Evolutionary conservation across 495 filamentous ascomycete species (phyloP).

Genomic region (Aspergillus incahuasiensis): DNA sequence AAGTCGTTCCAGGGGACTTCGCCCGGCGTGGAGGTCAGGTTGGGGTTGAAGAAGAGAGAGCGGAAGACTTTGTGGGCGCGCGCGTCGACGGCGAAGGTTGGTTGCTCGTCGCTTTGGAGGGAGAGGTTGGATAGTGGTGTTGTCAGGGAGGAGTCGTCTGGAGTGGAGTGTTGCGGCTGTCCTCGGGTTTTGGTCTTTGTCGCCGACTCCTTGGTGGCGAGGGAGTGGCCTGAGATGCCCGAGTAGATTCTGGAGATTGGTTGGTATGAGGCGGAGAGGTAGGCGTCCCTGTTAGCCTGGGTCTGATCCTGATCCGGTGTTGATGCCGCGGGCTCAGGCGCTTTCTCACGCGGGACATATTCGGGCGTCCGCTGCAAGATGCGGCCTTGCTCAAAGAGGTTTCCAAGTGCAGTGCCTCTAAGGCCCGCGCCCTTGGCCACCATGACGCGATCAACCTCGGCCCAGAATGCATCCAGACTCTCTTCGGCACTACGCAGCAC

Average conservation of each 20-base stretch:
- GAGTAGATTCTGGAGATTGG: slow-evolving; percentile 11
- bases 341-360: slow-evolving; percentile 34
- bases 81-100: slow-evolving; percentile 34
- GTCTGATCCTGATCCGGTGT: slow-evolving; percentile 1
- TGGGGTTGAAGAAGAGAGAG: slow-evolving; percentile 38
- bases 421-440: slow-evolving; percentile 6
- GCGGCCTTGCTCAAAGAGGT: slow-evolving; percentile 24
- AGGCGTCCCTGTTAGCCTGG: slow-evolving; percentile 11
- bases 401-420: slow-evolving; percentile 14
- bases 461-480: slow-evolving; percentile 50
- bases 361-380: slow-evolving; percentile 44
- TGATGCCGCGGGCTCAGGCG: not conserved
- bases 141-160: not conserved
- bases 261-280: slow-evolving; percentile 17
- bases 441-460: slow-evolving; percentile 18
- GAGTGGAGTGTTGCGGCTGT: slow-evolving; percentile 8
- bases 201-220: slow-evolving; percentile 11
- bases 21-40: slow-evolving; percentile 23
- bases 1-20: slow-evolving; percentile 50
- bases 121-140: not conserved
- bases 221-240: not conserved
- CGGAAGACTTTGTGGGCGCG: slow-evolving; percentile 46
- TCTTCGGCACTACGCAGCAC: slow-evolving; percentile 39
- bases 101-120: slow-evolving; percentile 17
- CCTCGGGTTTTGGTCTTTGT: slow-evolving; percentile 43